Conservation (phyloP, 768 basidiomycete species). For the Russula vinacea region DNA sequence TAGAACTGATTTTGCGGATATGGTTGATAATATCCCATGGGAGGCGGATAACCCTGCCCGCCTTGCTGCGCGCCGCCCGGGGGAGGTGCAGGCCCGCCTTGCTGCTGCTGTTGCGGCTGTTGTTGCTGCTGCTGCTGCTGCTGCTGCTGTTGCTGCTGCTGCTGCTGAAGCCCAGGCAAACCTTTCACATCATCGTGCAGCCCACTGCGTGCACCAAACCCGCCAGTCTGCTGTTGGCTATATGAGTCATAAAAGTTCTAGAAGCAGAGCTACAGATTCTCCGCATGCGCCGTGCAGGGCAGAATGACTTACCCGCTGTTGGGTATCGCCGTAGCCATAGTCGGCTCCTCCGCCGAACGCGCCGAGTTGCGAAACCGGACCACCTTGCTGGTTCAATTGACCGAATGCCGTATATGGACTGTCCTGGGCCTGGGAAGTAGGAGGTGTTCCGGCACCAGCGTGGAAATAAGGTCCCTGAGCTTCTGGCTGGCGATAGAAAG, state of each 20-base stretch:
- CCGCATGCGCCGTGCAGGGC: conserved; percentile 12
- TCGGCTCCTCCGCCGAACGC: conserved; percentile 58
- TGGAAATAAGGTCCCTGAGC: conserved; percentile 63
- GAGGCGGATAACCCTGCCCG: conserved; percentile 62
- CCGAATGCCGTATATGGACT: conserved; percentile 65
- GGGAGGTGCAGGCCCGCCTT: conserved; percentile 53
- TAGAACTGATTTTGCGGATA: conserved; percentile 79
- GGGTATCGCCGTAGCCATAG: conserved; percentile 65
- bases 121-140: conserved; percentile 46
- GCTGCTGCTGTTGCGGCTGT: conserved; percentile 41
- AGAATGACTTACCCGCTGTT: conserved; percentile 50
- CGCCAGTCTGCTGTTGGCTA: conserved; percentile 50
- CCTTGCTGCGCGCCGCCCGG: conserved; percentile 59
- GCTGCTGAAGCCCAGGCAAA: conserved; percentile 57
- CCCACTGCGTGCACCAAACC: conserved; percentile 63
- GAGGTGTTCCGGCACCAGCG: conserved; percentile 59
- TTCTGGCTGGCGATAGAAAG: conserved; percentile 69
- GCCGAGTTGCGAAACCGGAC: conserved; percentile 46
- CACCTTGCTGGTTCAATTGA: conserved; percentile 50
- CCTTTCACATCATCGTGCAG: conserved; percentile 79
- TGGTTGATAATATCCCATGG: conserved; percentile 57
- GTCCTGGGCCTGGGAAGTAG: conserved; percentile 59
- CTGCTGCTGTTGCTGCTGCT: conserved; percentile 56
- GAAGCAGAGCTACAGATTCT: conserved; percentile 30
- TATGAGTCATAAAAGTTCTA: conserved; percentile 77